Base-by-base conservation (phyloP, 257 asterid genomes). In the Solanum sejunctum region DNA sequence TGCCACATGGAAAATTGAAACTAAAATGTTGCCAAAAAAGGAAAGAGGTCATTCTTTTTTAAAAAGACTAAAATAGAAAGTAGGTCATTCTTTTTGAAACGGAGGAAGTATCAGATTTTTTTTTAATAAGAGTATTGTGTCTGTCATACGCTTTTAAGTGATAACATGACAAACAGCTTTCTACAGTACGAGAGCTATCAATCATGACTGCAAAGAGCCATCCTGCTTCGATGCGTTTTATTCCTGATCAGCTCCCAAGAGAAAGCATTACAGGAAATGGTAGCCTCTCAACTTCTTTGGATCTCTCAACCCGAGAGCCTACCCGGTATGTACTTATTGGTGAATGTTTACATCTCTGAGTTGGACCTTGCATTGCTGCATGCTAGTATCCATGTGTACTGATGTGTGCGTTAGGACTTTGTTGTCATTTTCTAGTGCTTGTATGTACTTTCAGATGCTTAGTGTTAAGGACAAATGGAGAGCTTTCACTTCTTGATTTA, bases 161-260 rank as follows among this genome's bases (percentile, higher is more conserved):
- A 92, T 97, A 93, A 97, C 94, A 95, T 97, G 98, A 94, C 98
- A 94, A 95, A 96, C 99, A 96, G 99, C 98, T 96, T 95, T 95
- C 98, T 94, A 97, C 99, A 94, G 98, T 97, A 92, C 98, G 98
- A 89, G 98, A 97, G 91, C 98, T 97, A 85, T 97, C 99, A 83
- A 97, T 97, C 89, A 97, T 97, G 99, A 95, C 99, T 66, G 98
- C 97, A 71, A 97, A 97, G 93, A 91, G 98, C 92, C 99, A 97
- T 89, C 99, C 99, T 83, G 97, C 97, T 61, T 94, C 98, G 81
- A 97, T 97, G 94, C 97, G 91, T 52, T 93, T 97, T 88, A 93
- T 97, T 88, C 99, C 98, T 3, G 98, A 95, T 84, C 99, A 97
- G 89, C 94, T 92, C 92, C 92, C 92, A 45, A 83, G 86, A 79